A percentile compares a stretch with the other conserved stretches of the same genome.
Evolutionary conservation across 768 basidiomycete genomes (phyloP).

Genomic region (Naganishia friedmannii): DNA sequence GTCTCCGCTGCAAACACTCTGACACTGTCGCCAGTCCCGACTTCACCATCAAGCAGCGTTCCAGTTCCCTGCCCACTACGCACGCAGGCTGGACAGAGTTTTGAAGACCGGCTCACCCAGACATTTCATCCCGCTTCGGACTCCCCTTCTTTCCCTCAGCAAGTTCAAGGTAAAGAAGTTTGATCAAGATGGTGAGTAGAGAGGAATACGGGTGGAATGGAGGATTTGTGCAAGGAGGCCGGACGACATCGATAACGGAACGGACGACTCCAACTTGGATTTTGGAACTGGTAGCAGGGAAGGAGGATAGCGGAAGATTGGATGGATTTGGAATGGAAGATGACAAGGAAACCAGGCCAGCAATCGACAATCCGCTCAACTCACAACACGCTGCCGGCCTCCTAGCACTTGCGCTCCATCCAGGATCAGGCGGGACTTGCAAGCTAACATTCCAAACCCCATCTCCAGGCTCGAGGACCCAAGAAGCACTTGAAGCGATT

Average conservation of each 20-base stretch:
- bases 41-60: constrained; percentile 13
- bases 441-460: background rate
- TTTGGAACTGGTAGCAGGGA: too few species aligned
- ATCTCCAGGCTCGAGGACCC: constrained; percentile 83
- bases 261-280: background rate
- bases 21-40: constrained; percentile 6
- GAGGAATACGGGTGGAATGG: background rate
- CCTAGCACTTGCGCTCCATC: background rate
- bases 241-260: background rate
- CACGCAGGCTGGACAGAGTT: background rate
- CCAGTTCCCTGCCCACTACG: background rate
- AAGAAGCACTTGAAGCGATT: constrained; percentile 99
- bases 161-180: constrained; percentile 26
- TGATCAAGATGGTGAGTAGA: constrained; percentile 25
- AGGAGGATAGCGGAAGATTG: background rate
- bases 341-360: background rate
- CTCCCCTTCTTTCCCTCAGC: constrained; percentile 5
- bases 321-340: background rate
- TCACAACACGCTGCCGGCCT: background rate
- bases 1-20: background rate
- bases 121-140: constrained; percentile 3
- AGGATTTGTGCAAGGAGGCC: background rate
- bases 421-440: too few species aligned
- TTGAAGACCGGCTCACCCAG: constrained; percentile 23
- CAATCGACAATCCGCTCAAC: background rate